Evolutionary conservation across 768 basidiomycete species (phyloP).

Genomic region (Fistulinella prunicolor): DNA sequence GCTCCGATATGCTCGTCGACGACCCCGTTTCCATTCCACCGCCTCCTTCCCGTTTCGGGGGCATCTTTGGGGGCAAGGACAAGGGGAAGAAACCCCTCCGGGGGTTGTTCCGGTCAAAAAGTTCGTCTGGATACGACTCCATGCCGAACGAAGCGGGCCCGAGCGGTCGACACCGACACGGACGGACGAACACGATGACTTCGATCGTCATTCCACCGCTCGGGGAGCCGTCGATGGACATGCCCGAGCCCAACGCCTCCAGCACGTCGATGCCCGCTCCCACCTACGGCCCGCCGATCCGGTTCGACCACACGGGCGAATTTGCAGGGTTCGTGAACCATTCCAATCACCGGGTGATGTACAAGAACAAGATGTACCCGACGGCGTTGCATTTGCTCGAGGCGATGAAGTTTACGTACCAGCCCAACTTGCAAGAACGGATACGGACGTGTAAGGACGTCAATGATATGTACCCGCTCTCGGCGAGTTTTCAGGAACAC

Average conservation of each 20-base stretch:
- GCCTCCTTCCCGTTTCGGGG: slow-evolving; percentile 19
- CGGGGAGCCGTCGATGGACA: neutral
- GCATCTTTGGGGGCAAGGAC: slow-evolving; percentile 29
- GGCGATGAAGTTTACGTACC: slow-evolving; percentile 62
- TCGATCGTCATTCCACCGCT: slow-evolving; percentile 25
- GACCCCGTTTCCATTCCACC: slow-evolving; percentile 16
- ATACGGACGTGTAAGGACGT: slow-evolving; percentile 47
- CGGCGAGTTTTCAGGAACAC: slow-evolving; percentile 31
- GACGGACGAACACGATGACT: slow-evolving; percentile 21
- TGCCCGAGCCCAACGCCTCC: neutral
- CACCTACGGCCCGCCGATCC: slow-evolving; percentile 25
- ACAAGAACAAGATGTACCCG: slow-evolving; percentile 54
- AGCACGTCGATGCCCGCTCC: slow-evolving; percentile 17
- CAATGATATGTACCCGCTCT: slow-evolving; percentile 38
- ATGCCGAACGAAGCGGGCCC: neutral
- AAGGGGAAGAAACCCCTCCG: slow-evolving; percentile 35
- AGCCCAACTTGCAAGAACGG: slow-evolving; percentile 51
- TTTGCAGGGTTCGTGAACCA: slow-evolving; percentile 59
- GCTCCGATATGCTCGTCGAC: neutral
- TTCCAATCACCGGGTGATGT: slow-evolving; percentile 61
- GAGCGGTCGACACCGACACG: slow-evolving; percentile 16
- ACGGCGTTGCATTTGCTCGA: slow-evolving; percentile 76
- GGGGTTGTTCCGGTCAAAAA: slow-evolving; percentile 49
- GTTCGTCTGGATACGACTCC: slow-evolving; percentile 18
- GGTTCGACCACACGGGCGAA: slow-evolving; percentile 42